Conservation (phyloP, 192 early-diverging fungal genomes). For the Diversispora epigaea region DNA sequence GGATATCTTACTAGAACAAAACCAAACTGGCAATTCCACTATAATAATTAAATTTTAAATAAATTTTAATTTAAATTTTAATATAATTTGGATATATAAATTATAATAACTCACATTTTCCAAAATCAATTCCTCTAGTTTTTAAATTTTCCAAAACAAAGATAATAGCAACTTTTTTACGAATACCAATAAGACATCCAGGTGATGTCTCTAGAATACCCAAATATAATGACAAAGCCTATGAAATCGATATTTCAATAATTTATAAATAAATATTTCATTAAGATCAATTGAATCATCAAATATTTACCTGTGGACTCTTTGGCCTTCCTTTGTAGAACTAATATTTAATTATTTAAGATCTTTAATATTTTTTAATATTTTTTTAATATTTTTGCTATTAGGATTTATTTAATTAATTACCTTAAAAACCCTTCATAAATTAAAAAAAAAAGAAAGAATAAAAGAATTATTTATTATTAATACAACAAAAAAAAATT, state of each 20-base stretch:
- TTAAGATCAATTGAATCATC: too few relatives aligned
- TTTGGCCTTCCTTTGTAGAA: slow-evolving; percentile 29
- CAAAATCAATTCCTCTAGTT: slow-evolving; percentile 32
- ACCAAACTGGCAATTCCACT: slow-evolving; percentile 39
- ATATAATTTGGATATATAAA: too few relatives aligned
- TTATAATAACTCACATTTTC: slow-evolving; percentile 32
- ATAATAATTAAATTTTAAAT: too few relatives aligned
- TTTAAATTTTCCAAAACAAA: slow-evolving; percentile 38
- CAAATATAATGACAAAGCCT: slow-evolving; percentile 37
- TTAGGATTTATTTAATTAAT: too few relatives aligned
- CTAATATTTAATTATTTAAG: background rate
- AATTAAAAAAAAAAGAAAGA: too few relatives aligned
- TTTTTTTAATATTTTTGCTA: too few relatives aligned
- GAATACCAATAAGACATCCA: slow-evolving; percentile 26
- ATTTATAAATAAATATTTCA: background rate
- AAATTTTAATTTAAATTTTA: too few relatives aligned
- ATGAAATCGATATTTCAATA: background rate
- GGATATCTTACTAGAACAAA: slow-evolving; percentile 31
- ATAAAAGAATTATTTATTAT: too few relatives aligned
- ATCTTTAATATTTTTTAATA: background rate
- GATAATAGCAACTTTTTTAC: slow-evolving; percentile 38
- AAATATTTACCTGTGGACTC: slow-evolving; percentile 20
- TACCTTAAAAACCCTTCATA: too few relatives aligned
- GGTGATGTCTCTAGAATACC: slow-evolving; percentile 32
- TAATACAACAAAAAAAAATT: background rate